Base-by-base conservation (phyloP, 2,329 filamentous ascomycete genomes). In the Ophiosphaerella narmari region DNA sequence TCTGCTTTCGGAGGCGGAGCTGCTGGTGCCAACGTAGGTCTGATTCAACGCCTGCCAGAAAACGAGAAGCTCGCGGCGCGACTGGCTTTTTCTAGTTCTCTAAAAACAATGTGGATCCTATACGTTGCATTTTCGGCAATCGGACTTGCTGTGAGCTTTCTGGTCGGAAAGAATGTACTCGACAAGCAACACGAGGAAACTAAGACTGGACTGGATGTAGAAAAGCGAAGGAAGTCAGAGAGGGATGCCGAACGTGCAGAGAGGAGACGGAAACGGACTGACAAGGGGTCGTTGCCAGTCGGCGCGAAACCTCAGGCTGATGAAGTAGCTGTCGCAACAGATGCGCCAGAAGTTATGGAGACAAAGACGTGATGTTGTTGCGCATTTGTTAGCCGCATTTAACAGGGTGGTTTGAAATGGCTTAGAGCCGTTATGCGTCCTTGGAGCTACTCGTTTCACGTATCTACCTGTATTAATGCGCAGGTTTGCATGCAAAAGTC, bases 21-120 rank as follows among this genome's bases (percentile, higher is more conserved):
- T 48, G 84, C 87, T 32, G 80, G 84, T 12, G 80, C 87, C 16
- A 86, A 82, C 62, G 82, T 86, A 1, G 76, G 80, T 16, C 63
- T 83, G 8, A 81, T 89, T 16, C 74, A 78, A n/a, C 57, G 65
- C 0, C 74, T 90, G 7, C 77, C 78, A 0, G 71, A 75, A 0
- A 68, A 70, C 2, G 74, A 83, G 41, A 79, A 75, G 57, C 50
- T 39, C 1, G 61, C 76, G 7, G 77, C 77, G 1, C 65, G 75
- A 16, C 54, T 59, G 5, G 77, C 76, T 0, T 80, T 79, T 52
- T 71, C 77, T 5, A 62, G 76, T 13, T 74, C 71, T 7, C 55
- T 80, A 48, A 72, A 71, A 48, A 75, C 67, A 5, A 80, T 80
- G 76, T 80, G 78, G 77, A 79, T 79, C 52, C 66, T 80, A 65